phyloP scores from a whole-genome alignment of 768 basidiomycete species.

The Tulasnella sp. region DNA sequence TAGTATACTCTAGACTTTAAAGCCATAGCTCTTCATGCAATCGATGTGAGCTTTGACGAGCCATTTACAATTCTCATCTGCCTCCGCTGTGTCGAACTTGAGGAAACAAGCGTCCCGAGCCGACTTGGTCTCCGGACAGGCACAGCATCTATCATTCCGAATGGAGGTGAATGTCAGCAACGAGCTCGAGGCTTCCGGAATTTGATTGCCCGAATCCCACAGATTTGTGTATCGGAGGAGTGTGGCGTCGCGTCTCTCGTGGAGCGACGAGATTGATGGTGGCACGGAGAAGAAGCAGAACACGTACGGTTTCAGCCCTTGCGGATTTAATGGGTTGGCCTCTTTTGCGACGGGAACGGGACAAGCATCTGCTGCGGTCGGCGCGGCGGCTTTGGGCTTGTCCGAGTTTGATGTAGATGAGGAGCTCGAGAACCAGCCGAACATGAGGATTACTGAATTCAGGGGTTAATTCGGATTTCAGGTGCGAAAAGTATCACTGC shows the following conservation, averaged over 20 bases:
- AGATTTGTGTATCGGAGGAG: not conserved
- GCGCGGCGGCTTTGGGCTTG: not conserved
- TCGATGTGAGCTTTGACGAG: slow-evolving; percentile 69
- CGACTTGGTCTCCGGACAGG: slow-evolving; percentile 87
- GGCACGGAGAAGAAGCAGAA: not conserved
- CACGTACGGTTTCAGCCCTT: slow-evolving; percentile 93
- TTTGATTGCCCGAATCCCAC: not conserved
- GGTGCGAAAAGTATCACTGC: not conserved
- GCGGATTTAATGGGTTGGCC: slow-evolving; percentile 75
- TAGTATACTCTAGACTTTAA: slow-evolving; percentile 41
- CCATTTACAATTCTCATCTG: slow-evolving; percentile 68
- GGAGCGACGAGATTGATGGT: not conserved
- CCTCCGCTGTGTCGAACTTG: slow-evolving; percentile 48
- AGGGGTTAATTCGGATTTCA: not conserved
- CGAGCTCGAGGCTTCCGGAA: not conserved
- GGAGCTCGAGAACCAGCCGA: slow-evolving; percentile 4
- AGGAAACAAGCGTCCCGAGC: slow-evolving; percentile 93
- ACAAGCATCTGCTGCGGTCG: not conserved
- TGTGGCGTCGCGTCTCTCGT: not conserved
- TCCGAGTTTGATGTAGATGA: not conserved
- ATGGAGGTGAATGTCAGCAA: not conserved
- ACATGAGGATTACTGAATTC: not conserved
- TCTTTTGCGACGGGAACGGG: slow-evolving; percentile 17
- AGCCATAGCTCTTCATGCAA: slow-evolving; percentile 87
- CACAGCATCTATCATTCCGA: slow-evolving; percentile 65